phyloP scores from a whole-genome alignment of 805 yeast species.

The Barnettozyma salicaria region DNA sequence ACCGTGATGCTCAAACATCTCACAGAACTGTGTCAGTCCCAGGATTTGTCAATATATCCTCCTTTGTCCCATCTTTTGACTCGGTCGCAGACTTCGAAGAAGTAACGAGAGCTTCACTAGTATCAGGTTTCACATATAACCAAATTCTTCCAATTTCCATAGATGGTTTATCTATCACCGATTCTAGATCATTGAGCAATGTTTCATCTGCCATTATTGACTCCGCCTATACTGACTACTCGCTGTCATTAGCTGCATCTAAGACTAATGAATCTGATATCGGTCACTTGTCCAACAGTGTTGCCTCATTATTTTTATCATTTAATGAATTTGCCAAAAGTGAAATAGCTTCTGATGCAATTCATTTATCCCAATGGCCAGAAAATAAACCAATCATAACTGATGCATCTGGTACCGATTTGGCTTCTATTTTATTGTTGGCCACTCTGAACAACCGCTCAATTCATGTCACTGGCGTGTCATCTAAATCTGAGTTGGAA shows the following conservation, averaged over 20 bases:
- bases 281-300: slow-evolving; percentile 54
- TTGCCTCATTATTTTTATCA: slow-evolving; percentile 79
- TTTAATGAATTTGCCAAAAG: slow-evolving; percentile 60
- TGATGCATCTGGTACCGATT: slow-evolving; percentile 85
- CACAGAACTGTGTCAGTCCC: slow-evolving; percentile 79
- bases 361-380: slow-evolving; percentile 84
- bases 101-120: slow-evolving; percentile 63
- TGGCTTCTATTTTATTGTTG: slow-evolving; percentile 86
- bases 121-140: slow-evolving; percentile 84
- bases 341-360: slow-evolving; percentile 71
- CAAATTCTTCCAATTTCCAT: slow-evolving; percentile 70
- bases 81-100: slow-evolving; percentile 51
- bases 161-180: slow-evolving; percentile 58
- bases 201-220: slow-evolving; percentile 49
- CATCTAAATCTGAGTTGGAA: slow-evolving; percentile 73
- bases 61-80: slow-evolving; percentile 67
- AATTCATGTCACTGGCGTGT: slow-evolving; percentile 84
- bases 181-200: slow-evolving; percentile 55
- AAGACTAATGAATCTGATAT: slow-evolving; percentile 58
- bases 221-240: slow-evolving; percentile 73
- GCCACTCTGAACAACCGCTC: slow-evolving; percentile 83
- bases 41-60: slow-evolving; percentile 77
- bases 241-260: slow-evolving; percentile 79
- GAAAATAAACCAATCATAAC: slow-evolving; percentile 76
- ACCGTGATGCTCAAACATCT: slow-evolving; percentile 85